Percentiles rank a stretch among this genome's conserved stretches.
Evolutionary conservation across 768 basidiomycete genomes (phyloP).

Genomic region (Tricholoma flavovirens): DNA sequence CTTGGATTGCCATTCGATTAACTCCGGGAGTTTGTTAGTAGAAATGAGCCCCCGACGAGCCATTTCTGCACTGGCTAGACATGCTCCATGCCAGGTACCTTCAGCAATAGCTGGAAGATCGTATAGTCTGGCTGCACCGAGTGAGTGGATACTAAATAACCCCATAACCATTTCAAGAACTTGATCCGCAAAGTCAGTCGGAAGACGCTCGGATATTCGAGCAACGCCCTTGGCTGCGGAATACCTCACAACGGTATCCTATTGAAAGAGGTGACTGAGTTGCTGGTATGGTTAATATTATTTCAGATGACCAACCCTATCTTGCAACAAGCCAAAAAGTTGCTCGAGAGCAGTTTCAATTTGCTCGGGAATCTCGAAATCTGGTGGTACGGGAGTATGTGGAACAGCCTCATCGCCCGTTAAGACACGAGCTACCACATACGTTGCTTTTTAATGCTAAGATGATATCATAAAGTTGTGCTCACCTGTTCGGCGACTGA

Average conservation of each 20-base stretch:
- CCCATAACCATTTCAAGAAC: constrained; percentile 75
- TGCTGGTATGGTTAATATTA: constrained; percentile 5
- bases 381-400: constrained; percentile 25
- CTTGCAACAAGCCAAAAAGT: constrained; percentile 68
- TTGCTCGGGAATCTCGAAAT: constrained; percentile 69
- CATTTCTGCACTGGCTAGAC: constrained; percentile 88
- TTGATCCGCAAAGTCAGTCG: constrained; percentile 67
- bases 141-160: constrained; percentile 72
- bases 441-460: not conserved
- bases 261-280: not conserved
- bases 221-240: constrained; percentile 91
- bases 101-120: constrained; percentile 78
- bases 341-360: constrained; percentile 71
- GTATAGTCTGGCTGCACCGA: constrained; percentile 56
- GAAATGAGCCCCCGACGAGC: constrained; percentile 74
- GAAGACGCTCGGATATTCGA: constrained; percentile 76
- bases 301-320: constrained; percentile 51
- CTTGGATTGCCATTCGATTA: constrained; percentile 80
- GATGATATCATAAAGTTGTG: not conserved
- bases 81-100: constrained; percentile 92
- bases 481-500: constrained; percentile 37
- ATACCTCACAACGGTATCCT: constrained; percentile 96
- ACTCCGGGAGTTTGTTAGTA: constrained; percentile 46
- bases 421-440: constrained; percentile 25
- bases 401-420: constrained; percentile 18